Percentiles rank a stretch among this genome's conserved stretches.
phyloP scores from a whole-genome alignment of 2,329 filamentous ascomycete genomes.

The Alternaria atra region DNA sequence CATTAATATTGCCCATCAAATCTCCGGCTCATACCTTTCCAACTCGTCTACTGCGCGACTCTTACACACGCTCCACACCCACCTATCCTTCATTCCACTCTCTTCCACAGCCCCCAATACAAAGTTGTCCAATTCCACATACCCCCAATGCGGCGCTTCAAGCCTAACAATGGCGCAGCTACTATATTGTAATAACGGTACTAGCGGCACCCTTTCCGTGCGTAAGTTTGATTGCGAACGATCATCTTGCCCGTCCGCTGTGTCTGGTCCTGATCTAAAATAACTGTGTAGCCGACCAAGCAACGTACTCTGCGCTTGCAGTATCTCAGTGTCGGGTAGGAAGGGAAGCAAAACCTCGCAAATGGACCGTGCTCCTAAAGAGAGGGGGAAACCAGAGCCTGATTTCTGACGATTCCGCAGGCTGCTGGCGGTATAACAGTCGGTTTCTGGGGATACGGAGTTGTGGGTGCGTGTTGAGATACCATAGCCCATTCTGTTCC shows the following conservation, averaged over 20 bases:
- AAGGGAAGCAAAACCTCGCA: not conserved
- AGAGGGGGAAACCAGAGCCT: not conserved
- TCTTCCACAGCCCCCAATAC: constrained; percentile 2
- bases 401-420: not conserved
- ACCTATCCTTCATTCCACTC: not conserved
- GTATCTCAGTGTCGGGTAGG: not conserved
- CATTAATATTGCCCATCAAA: not conserved
- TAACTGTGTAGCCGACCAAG: not conserved
- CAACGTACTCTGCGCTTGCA: not conserved
- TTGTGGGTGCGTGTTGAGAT: not conserved
- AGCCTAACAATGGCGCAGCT: not conserved
- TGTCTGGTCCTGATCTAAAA: not conserved
- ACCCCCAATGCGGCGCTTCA: constrained; percentile 5
- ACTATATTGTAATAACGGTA: constrained; percentile 6
- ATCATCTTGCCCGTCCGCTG: not conserved
- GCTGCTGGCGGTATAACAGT: not conserved
- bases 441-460: not conserved
- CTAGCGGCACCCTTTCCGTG: not conserved
- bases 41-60: not conserved
- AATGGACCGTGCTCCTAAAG: not conserved
- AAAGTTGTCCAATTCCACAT: not conserved
- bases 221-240: not conserved
- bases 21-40: not conserved
- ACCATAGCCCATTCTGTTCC: not conserved
- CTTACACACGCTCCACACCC: not conserved